Evolutionary conservation across 192 early-diverging fungal species (phyloP), one percentile per base, ranked within the genome.

Genomic region (Linnemannia hyalina): DNA sequence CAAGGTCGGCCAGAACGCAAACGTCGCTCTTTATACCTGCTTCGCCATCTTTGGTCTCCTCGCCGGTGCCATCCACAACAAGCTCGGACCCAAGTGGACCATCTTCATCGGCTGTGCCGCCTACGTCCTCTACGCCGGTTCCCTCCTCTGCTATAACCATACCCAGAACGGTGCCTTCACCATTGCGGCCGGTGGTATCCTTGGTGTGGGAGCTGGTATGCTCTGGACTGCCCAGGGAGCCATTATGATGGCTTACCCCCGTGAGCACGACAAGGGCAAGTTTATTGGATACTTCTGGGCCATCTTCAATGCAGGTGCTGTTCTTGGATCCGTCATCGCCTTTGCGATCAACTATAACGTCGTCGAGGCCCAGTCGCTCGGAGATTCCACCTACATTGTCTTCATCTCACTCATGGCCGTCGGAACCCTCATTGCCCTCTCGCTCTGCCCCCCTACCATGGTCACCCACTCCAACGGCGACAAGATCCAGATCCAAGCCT

Each of bases 221-320:
- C 73, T 90, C 6, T 90, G 91, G 90, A 93, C 94, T 8, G 94
- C 94, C 20, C 94, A 95, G 80, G 93, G 95, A 60, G 92, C 93
- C 80, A 95, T 97, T 69, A 95, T 96, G 93, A 90, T 95, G 80
- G 94, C 96, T 73, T 96, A 97, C 85, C 95, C 96, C 52, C 82
- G 84, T 20, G 95, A 96, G 80, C 81, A 91, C 18, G 90, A 95
- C 41, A 96, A 96, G 89, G 96, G 95, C 38, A 91, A 89, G 75
- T 95, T 90, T 83, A 95, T 97, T 73, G 92, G 92, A 40, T 87
- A 93, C 32, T 97, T 97, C 91, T 97, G 96, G 96, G 90, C 93
- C 68, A 94, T 96, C 77, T 97, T 96, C 91, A 89, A 89, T 71
- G 81, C 93, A 68, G 96, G 96, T 77, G 96, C 93, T 47, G 91